These are phyloP conservation scores for Paracoccidioides brasiliensis DNA, from an alignment of 2,329 filamentous ascomycete genomes.

Conservation along the genomic window DNA sequence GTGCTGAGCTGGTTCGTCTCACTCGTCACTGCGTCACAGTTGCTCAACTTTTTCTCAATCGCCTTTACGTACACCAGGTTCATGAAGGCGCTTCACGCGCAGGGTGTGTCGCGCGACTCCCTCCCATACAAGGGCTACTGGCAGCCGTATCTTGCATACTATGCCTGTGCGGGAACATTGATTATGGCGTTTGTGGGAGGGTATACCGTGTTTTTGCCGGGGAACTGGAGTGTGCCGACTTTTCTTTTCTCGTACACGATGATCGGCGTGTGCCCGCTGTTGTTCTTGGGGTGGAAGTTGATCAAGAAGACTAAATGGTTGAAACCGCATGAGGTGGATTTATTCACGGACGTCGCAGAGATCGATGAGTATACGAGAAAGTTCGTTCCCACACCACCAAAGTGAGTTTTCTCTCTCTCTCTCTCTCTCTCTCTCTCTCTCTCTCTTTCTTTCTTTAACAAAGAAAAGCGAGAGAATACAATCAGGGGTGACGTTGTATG, in stretches of 20 bases:
- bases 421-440: not conserved
- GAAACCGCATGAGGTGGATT: conserved; percentile 47
- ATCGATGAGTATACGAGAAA: conserved; percentile 56
- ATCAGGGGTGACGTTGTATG: not conserved
- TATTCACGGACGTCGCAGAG: conserved; percentile 48
- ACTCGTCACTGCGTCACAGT: conserved; percentile 30
- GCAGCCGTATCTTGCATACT: conserved; percentile 47
- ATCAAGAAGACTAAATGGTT: conserved; percentile 48
- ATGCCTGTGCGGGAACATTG: conserved; percentile 47
- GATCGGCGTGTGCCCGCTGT: conserved; percentile 54
- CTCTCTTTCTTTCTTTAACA: not conserved
- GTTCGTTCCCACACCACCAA: conserved; percentile 42
- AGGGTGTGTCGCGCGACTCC: conserved; percentile 23
- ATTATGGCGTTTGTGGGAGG: conserved; percentile 69
- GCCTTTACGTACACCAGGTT: conserved; percentile 36
- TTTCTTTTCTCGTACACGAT: conserved; percentile 72
- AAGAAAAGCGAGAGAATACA: no score
- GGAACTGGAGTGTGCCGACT: conserved; percentile 55
- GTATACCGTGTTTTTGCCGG: conserved; percentile 52
- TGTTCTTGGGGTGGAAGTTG: conserved; percentile 62
- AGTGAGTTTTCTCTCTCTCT: conserved; percentile 27
- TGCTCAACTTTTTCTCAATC: conserved; percentile 36
- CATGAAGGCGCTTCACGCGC: conserved; percentile 28
- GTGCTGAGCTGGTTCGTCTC: conserved; percentile 47
- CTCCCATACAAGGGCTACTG: conserved; percentile 32